phyloP scores from a whole-genome alignment of 2,329 filamentous ascomycete species.

The Neoarthrinium moseri region DNA sequence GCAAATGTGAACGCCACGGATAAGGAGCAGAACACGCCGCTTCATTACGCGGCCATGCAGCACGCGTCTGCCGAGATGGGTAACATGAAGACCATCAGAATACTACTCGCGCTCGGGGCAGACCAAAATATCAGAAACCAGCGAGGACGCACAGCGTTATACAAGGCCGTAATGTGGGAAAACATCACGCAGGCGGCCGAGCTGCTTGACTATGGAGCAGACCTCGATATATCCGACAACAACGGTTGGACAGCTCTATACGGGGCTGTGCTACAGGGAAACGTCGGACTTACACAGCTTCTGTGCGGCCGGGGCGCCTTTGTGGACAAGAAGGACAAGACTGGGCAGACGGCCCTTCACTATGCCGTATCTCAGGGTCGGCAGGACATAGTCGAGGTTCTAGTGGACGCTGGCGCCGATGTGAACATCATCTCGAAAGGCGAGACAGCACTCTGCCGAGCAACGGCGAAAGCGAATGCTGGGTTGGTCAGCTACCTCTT shows the following conservation, averaged over 20 bases:
- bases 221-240: constrained; percentile 17
- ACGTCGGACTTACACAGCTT: constrained; percentile 13
- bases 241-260: constrained; percentile 19
- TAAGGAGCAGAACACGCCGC: constrained; percentile 17
- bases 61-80: constrained; percentile 14
- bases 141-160: constrained; percentile 17
- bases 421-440: constrained; percentile 21
- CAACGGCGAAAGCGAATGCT: constrained; percentile 18
- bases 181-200: constrained; percentile 14
- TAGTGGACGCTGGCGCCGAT: constrained; percentile 19
- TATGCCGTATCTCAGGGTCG: constrained; percentile 21
- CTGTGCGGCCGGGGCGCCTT: constrained; percentile 19
- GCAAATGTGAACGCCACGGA: constrained; percentile 16
- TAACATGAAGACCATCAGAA: constrained; percentile 16
- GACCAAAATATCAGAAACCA: constrained; percentile 16
- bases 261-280: constrained; percentile 18
- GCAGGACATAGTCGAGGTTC: constrained; percentile 12
- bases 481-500: constrained; percentile 17
- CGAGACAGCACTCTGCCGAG: constrained; percentile 21
- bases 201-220: constrained; percentile 20
- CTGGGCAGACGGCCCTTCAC: constrained; percentile 18
- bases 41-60: constrained; percentile 19
- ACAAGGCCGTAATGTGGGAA: constrained; percentile 18
- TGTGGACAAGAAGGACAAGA: constrained; percentile 20
- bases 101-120: constrained; percentile 18